These are phyloP conservation scores for Exobasidium rhododendri DNA, from an alignment of 1,284 basidiomycete genomes.

Conservation along the genomic window DNA sequence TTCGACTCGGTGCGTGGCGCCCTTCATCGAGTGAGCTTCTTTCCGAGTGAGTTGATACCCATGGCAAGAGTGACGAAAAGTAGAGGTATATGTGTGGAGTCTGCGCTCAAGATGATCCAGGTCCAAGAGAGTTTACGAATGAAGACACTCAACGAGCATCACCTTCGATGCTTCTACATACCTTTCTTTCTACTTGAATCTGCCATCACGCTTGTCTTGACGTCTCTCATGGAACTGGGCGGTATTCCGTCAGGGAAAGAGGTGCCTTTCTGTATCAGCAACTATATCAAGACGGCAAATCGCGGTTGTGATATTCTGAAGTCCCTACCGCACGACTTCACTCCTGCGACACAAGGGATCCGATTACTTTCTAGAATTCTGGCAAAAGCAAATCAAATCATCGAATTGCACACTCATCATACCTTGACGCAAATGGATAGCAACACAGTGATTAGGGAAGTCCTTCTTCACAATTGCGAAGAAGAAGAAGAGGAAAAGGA, in stretches of 20 bases:
- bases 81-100: not conserved
- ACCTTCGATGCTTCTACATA: not conserved
- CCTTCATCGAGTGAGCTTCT: not conserved
- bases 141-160: not conserved
- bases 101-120: not conserved
- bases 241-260: not conserved
- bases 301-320: not conserved
- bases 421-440: not conserved
- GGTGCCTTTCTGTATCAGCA: not conserved
- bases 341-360: not conserved
- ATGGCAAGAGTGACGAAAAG: not conserved
- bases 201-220: not conserved
- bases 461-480: not conserved
- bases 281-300: not conserved
- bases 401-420: not conserved
- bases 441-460: not conserved
- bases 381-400: not conserved
- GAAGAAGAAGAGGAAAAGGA: no score
- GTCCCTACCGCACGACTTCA: not conserved
- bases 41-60: not conserved
- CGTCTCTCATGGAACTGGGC: not conserved
- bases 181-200: not conserved
- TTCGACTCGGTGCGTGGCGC: not conserved
- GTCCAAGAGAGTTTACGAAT: not conserved
- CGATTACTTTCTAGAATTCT: not conserved